phyloP scores from a whole-genome alignment of 2,329 filamentous ascomycete genomes.

The Fusarium sp. region DNA sequence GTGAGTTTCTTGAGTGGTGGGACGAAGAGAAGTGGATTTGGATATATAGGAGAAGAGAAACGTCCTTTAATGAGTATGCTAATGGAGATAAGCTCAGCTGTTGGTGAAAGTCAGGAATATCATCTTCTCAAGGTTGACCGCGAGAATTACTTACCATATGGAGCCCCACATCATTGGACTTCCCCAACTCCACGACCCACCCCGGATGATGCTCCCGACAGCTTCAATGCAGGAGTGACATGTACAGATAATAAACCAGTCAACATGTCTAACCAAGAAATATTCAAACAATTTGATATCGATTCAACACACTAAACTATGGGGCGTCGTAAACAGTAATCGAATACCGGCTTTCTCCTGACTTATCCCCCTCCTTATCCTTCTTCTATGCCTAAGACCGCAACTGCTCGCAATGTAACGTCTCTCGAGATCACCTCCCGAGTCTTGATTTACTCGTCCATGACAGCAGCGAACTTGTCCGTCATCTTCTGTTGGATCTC shows the following conservation, averaged over 20 bases:
- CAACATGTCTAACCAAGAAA: not conserved
- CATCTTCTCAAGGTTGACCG: conserved; percentile 12
- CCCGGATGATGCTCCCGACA: not conserved
- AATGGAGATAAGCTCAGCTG: not conserved
- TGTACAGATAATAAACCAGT: not conserved
- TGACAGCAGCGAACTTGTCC: conserved; percentile 96
- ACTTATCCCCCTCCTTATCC: conserved; percentile 35
- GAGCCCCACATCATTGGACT: conserved; percentile 35
- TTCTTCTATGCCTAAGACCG: conserved; percentile 46
- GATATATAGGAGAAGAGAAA: not conserved
- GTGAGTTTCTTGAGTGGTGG: not conserved
- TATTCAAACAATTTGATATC: conserved; percentile 42
- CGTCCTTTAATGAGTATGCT: not conserved
- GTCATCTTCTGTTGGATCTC: conserved; percentile 90
- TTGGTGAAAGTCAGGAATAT: conserved; percentile 9
- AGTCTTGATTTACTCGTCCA: conserved; percentile 80
- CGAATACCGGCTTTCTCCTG: conserved; percentile 41
- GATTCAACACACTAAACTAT: conserved; percentile 46
- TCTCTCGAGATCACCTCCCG: conserved; percentile 28
- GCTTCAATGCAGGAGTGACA: not conserved
- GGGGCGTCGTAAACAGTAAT: conserved; percentile 43
- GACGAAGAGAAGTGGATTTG: not conserved
- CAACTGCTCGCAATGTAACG: conserved; percentile 38
- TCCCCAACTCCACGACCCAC: conserved; percentile 25
- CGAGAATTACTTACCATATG: conserved; percentile 19